phyloP scores from a whole-genome alignment of 2,329 filamentous ascomycete genomes.

The Fusarium drepaniforme region DNA sequence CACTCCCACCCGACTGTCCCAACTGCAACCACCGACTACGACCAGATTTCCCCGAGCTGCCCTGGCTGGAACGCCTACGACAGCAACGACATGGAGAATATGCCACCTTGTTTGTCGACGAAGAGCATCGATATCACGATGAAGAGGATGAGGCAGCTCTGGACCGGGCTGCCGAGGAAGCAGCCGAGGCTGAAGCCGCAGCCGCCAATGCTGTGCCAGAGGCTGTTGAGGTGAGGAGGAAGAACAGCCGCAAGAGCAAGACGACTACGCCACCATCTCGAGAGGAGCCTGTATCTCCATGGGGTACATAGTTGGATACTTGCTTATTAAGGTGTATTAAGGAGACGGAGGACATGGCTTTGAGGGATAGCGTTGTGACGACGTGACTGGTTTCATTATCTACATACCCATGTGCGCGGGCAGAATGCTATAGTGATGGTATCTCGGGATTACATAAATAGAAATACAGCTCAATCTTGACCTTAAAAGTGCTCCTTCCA shows the following conservation, averaged over 20 bases:
- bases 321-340: neutral
- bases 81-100: constrained; percentile 31
- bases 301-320: constrained; percentile 19
- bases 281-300: constrained; percentile 34
- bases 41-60: constrained; percentile 51
- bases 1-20: constrained; percentile 55
- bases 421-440: constrained; percentile 32
- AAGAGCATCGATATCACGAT: constrained; percentile 44
- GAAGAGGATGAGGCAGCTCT: constrained; percentile 37
- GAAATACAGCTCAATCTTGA: constrained; percentile 23
- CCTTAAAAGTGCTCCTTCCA: constrained; percentile 94
- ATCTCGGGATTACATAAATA: constrained; percentile 35
- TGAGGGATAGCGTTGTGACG: neutral
- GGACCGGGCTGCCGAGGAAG: constrained; percentile 1
- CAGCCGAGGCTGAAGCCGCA: constrained; percentile 9
- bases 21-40: constrained; percentile 55
- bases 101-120: constrained; percentile 38
- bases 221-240: constrained; percentile 38
- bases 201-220: constrained; percentile 26
- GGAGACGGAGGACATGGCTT: neutral
- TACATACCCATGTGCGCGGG: constrained; percentile 14
- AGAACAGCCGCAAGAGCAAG: constrained; percentile 41
- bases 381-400: constrained; percentile 6
- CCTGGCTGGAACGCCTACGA: constrained; percentile 47
- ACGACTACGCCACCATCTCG: constrained; percentile 33